Evolutionary conservation across 768 basidiomycete genomes (phyloP).

Genomic region (Macrolepiota fuliginosa): DNA sequence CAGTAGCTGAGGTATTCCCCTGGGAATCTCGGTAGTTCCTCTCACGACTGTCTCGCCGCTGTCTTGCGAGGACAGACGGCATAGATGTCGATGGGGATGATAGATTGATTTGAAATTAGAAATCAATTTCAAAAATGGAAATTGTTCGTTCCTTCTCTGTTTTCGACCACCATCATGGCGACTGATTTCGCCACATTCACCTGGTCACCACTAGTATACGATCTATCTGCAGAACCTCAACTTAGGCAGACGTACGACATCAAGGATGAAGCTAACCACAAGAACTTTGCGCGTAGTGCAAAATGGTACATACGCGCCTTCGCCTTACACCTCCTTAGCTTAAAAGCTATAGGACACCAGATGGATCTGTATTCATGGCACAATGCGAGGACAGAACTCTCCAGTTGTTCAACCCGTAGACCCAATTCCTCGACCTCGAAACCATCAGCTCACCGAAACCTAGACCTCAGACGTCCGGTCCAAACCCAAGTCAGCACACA

Average conservation of each 20-base stretch:
- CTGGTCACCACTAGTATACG: slow-evolving; percentile 31
- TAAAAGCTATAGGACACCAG: slow-evolving; percentile 56
- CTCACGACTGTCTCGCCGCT: not conserved
- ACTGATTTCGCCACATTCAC: not conserved
- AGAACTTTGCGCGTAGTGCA: slow-evolving; percentile 47
- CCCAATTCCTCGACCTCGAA: not conserved
- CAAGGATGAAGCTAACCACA: slow-evolving; percentile 21
- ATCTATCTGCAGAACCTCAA: slow-evolving; percentile 19
- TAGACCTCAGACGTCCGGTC: not conserved
- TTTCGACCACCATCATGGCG: not conserved
- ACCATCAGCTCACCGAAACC: not conserved
- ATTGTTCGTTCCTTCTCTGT: not conserved
- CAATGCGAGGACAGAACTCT: slow-evolving; percentile 72
- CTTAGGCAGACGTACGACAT: slow-evolving; percentile 14
- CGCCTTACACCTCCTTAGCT: not conserved
- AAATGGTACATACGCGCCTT: slow-evolving; percentile 44
- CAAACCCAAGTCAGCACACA: not conserved
- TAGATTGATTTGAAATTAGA: not conserved
- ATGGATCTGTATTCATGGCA: slow-evolving; percentile 65
- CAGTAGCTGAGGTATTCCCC: not conserved
- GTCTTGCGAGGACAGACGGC: not conserved
- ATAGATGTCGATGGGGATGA: not conserved
- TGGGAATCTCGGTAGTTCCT: not conserved
- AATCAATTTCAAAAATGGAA: not conserved
- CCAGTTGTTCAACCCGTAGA: slow-evolving; percentile 52